Conservation (phyloP, 2,329 filamentous ascomycete species). For the Diaporthe destruens region DNA sequence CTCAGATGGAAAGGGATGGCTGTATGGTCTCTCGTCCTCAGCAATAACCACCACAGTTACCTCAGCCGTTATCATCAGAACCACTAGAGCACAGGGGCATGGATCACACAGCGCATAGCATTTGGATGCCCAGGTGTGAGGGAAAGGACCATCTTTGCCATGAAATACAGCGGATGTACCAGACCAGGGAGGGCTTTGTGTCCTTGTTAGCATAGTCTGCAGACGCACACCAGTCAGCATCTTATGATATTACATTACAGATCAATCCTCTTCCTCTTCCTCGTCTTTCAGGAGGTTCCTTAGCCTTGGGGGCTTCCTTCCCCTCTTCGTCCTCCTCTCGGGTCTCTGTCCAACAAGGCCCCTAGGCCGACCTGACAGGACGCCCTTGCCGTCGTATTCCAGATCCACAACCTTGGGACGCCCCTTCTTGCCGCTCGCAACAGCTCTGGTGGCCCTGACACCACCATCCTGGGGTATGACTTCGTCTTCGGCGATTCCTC, state of each 20-base stretch:
- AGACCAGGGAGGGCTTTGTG: background rate
- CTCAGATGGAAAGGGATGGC: background rate
- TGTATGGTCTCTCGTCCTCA: background rate
- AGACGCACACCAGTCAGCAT: no score
- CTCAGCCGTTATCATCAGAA: background rate
- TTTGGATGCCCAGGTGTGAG: background rate
- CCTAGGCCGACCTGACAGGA: slow-evolving; percentile 56
- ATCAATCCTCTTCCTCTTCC: slow-evolving; percentile 45
- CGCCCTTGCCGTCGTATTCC: slow-evolving; percentile 52
- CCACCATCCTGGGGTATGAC: slow-evolving; percentile 58
- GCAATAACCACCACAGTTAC: background rate
- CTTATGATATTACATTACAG: background rate
- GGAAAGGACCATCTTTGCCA: background rate
- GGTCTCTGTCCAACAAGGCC: slow-evolving; percentile 46
- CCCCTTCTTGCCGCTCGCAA: slow-evolving; percentile 50
- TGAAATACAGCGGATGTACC: background rate
- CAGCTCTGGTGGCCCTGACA: slow-evolving; percentile 54
- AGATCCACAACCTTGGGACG: slow-evolving; percentile 55
- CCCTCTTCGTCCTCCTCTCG: slow-evolving; percentile 58
- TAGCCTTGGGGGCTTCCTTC: slow-evolving; percentile 51
- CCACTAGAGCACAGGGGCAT: background rate
- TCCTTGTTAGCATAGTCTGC: background rate
- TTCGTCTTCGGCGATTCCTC: slow-evolving; percentile 48
- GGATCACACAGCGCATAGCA: background rate
- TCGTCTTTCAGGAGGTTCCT: slow-evolving; percentile 57